Evolutionary conservation across 371 early-diverging fungal species (phyloP).

Genomic region (Capillidium rhysosporum): DNA sequence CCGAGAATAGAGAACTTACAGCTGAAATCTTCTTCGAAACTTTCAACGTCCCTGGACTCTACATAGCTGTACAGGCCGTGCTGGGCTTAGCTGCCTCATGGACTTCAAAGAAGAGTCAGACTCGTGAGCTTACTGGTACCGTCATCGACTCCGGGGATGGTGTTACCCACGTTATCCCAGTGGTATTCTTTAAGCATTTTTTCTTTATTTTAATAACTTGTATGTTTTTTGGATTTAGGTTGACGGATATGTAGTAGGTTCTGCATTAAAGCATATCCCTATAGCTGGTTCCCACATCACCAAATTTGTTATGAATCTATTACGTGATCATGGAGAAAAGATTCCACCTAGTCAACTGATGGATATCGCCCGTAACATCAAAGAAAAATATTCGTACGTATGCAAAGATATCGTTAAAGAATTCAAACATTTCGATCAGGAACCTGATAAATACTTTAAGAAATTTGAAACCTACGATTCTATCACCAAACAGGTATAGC

Average conservation of each 20-base stretch:
- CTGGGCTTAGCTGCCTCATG: conserved; percentile 78
- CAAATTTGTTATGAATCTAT: conserved; percentile 84
- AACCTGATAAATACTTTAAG: conserved; percentile 72
- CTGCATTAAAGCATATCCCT: conserved; percentile 92
- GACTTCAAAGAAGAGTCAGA: conserved; percentile 54
- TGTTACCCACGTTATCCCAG: conserved; percentile 97
- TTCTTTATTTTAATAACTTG: background rate
- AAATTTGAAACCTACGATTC: conserved; percentile 61
- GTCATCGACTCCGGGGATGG: conserved; percentile 97
- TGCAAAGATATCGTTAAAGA: conserved; percentile 93
- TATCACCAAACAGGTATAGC: conserved; percentile 57
- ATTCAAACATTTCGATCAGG: conserved; percentile 81
- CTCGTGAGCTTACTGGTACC: conserved; percentile 83
- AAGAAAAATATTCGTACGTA: conserved; percentile 90
- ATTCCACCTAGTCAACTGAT: conserved; percentile 88
- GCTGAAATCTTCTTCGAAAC: conserved; percentile 88
- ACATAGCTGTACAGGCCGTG: conserved; percentile 87
- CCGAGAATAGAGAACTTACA: conserved; percentile 83
- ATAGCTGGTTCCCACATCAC: conserved; percentile 96
- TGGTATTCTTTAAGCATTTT: too few species aligned
- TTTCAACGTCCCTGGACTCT: conserved; percentile 72
- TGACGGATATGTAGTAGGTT: conserved; percentile 94
- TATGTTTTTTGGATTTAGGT: conserved; percentile 27
- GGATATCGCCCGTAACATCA: conserved; percentile 83
- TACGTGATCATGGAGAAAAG: conserved; percentile 86